Evolutionary conservation across 2,329 filamentous ascomycete genomes (phyloP).

Genomic region (Trichoderma atroviride): DNA sequence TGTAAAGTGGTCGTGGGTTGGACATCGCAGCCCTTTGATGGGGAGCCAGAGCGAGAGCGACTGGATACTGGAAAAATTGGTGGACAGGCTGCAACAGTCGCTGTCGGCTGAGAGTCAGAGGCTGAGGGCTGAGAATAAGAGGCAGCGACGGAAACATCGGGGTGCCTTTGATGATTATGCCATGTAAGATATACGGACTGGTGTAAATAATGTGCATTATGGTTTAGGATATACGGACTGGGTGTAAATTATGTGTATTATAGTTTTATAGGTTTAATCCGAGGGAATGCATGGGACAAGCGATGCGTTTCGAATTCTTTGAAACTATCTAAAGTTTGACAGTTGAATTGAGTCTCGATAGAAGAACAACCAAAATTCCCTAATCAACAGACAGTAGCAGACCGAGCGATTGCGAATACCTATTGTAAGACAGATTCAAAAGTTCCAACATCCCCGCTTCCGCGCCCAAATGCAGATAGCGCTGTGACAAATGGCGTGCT

Average conservation of each 20-base stretch:
- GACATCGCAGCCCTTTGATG: constrained; percentile 18
- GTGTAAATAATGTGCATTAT: not conserved
- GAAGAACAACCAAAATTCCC: not conserved
- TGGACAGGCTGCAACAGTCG: constrained; percentile 18
- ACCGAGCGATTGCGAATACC: not conserved
- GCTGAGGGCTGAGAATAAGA: not conserved
- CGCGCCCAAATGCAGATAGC: not conserved
- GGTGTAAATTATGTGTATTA: not conserved
- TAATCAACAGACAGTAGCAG: not conserved
- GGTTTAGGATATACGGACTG: not conserved
- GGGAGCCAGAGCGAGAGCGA: constrained; percentile 21
- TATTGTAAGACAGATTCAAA: not conserved
- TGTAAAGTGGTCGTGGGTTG: constrained; percentile 24
- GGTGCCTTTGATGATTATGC: not conserved
- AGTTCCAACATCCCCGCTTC: not conserved
- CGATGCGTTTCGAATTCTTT: not conserved
- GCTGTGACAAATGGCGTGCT: not conserved
- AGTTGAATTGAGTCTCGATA: not conserved
- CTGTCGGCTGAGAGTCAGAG: constrained; percentile 7
- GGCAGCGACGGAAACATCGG: not conserved
- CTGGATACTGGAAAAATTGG: constrained; percentile 20
- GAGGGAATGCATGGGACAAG: not conserved
- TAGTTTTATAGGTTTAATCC: not conserved
- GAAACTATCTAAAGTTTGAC: not conserved
- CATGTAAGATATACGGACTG: not conserved